phyloP scores from a whole-genome alignment of 345 rosid species.

The Alliaria petiolata region DNA sequence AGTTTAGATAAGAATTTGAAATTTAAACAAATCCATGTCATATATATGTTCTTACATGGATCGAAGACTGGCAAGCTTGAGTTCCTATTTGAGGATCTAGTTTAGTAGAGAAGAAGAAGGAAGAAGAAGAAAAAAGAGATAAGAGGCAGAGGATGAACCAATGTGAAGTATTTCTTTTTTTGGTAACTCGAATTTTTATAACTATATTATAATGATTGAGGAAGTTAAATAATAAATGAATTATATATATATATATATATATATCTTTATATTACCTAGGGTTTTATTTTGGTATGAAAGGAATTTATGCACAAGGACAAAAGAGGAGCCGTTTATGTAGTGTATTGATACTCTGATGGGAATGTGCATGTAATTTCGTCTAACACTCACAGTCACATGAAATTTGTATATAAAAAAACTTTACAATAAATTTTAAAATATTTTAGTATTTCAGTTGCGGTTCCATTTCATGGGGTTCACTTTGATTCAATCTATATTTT shows the following conservation, averaged over 20 bases:
- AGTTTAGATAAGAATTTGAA: background rate
- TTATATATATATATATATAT: too few relatives aligned
- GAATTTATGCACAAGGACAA: conserved; percentile 33
- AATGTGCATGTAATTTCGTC: conserved; percentile 17
- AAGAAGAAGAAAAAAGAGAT: conserved; percentile 7
- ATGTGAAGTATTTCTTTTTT: conserved; percentile 22
- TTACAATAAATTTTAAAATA: background rate
- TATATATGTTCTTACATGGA: conserved; percentile 16
- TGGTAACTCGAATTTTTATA: conserved; percentile 12
- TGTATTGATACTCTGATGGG: conserved; percentile 27
- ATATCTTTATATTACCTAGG: conserved; percentile 16
- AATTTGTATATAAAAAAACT: background rate
- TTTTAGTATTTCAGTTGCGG: background rate
- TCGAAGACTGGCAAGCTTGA: conserved; percentile 16
- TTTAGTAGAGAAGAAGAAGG: conserved; percentile 7
- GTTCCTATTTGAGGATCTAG: conserved; percentile 14
- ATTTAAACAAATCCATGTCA: too few relatives aligned
- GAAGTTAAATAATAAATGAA: conserved; percentile 15
- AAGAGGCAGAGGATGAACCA: conserved; percentile 19
- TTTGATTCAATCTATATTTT: background rate
- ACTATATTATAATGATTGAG: conserved; percentile 28
- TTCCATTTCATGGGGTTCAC: background rate
- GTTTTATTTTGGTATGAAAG: conserved; percentile 31
- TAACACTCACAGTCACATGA: conserved; percentile 23
- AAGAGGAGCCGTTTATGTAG: conserved; percentile 25